These are phyloP conservation scores for Cucumis melo DNA, from an alignment of 306 rosid species.

Conservation along the genomic window DNA sequence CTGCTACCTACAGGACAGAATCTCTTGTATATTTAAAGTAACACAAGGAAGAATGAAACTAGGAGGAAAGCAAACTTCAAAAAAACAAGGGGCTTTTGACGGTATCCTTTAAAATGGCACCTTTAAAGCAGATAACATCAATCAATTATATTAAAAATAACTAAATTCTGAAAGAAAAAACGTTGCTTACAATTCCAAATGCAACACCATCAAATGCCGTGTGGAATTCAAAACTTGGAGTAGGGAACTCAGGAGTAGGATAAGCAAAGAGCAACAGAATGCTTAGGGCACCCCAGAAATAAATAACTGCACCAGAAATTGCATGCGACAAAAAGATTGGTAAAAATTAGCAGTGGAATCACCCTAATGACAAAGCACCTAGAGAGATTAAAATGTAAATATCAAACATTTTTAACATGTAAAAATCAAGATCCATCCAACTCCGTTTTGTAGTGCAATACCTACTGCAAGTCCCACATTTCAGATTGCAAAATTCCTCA, in stretches of 20 bases:
- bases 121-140: neutral
- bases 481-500: neutral
- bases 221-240: conserved; percentile 95
- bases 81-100: neutral
- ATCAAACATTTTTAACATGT: neutral
- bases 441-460: neutral
- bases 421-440: neutral
- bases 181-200: conserved; percentile 77
- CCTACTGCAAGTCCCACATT: neutral
- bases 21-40: neutral
- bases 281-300: conserved; percentile 76
- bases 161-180: neutral
- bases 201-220: conserved; percentile 90
- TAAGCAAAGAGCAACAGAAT: conserved; percentile 87
- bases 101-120: neutral
- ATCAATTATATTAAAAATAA: neutral
- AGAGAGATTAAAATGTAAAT: neutral
- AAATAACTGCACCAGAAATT: conserved; percentile 48
- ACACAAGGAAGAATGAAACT: neutral
- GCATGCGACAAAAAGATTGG: neutral
- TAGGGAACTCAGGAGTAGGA: conserved; percentile 91
- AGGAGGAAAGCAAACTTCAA: neutral
- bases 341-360: neutral
- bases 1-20: conserved; percentile 43
- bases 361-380: neutral